Percentiles rank a stretch among this genome's conserved stretches.
These are phyloP conservation scores for Paramarasmius palmivorus DNA, from an alignment of 1,284 basidiomycete species.

Conservation along the genomic window DNA sequence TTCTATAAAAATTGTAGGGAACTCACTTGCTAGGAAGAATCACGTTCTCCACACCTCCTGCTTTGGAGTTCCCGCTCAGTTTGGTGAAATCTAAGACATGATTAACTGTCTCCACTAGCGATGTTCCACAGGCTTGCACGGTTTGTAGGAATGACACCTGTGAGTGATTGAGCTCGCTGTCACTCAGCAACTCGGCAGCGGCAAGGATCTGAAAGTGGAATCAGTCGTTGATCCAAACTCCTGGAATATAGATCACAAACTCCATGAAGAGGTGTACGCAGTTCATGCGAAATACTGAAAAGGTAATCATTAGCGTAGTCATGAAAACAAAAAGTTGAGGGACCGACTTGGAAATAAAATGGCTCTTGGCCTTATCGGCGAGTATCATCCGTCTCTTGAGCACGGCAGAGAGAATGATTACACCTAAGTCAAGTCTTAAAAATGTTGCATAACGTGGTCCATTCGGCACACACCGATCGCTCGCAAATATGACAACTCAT, in stretches of 20 bases:
- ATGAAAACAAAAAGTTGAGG: too few species aligned
- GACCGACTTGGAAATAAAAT: constrained; percentile 86
- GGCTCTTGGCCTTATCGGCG: constrained; percentile 89
- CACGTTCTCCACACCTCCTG: constrained; percentile 72
- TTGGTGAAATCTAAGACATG: constrained; percentile 98
- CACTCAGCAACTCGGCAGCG: constrained; percentile 85
- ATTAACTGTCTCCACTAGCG: constrained; percentile 87
- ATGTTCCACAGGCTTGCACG: constrained; percentile 84
- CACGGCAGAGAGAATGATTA: constrained; percentile 93
- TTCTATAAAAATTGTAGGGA: constrained; percentile 7
- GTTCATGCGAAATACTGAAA: constrained; percentile 88
- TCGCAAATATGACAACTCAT: constrained; percentile 89
- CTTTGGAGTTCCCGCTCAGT: constrained; percentile 84
- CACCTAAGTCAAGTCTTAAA: constrained; percentile 48
- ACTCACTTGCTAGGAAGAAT: constrained; percentile 69
- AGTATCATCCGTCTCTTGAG: constrained; percentile 91
- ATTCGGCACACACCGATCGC: constrained; percentile 61
- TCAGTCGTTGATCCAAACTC: constrained; percentile 12
- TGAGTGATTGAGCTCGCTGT: constrained; percentile 79
- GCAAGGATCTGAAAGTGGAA: constrained; percentile 68
- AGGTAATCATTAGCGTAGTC: too few species aligned
- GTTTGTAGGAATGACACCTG: constrained; percentile 90
- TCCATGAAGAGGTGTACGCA: constrained; percentile 88
- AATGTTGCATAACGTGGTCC: constrained; percentile 1
- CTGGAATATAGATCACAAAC: constrained; percentile 36